A percentile compares a stretch with the other conserved stretches of the same genome.
These are phyloP conservation scores for Platanthera zijinensis DNA, from an alignment of 106 monocot genomes.

Conservation along the genomic window DNA sequence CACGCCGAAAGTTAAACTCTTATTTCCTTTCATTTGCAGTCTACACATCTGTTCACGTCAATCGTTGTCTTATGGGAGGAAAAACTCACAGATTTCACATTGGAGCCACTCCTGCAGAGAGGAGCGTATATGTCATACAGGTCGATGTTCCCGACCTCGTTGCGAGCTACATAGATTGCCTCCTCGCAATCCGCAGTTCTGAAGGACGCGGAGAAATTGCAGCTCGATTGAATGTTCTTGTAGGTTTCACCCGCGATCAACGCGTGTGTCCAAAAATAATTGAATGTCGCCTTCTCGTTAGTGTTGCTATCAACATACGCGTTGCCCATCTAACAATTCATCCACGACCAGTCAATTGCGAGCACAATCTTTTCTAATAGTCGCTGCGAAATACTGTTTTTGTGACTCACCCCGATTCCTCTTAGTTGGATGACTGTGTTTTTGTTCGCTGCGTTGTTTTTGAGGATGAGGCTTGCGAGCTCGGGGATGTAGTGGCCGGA, in stretches of 20 bases:
- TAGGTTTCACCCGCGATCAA: conserved; percentile 15
- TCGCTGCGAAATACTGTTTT: no score
- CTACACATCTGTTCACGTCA: neutral
- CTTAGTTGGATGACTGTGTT: conserved; percentile 23
- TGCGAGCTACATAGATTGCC: neutral
- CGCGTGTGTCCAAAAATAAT: conserved; percentile 22
- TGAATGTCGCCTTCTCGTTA: neutral
- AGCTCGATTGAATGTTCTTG: neutral
- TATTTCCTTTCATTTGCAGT: neutral
- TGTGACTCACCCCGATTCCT: conserved; percentile 27
- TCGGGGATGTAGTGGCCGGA: conserved; percentile 31
- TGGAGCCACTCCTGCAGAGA: neutral
- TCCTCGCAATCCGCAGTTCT: neutral
- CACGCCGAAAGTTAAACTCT: neutral
- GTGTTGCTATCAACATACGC: neutral
- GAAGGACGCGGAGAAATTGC: conserved; percentile 5
- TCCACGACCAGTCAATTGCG: neutral
- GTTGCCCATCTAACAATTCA: conserved; percentile 19
- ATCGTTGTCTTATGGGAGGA: neutral
- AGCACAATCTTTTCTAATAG: no score
- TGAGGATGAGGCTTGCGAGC: conserved; percentile 15
- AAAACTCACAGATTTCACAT: neutral
- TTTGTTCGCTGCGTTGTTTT: conserved; percentile 12
- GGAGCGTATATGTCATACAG: conserved; percentile 26
- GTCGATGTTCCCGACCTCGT: conserved; percentile 10